A percentile compares a stretch with the other conserved stretches of the same genome.
Evolutionary conservation across 306 rosid species (phyloP).

Genomic region (Prinsepia uniflora): DNA sequence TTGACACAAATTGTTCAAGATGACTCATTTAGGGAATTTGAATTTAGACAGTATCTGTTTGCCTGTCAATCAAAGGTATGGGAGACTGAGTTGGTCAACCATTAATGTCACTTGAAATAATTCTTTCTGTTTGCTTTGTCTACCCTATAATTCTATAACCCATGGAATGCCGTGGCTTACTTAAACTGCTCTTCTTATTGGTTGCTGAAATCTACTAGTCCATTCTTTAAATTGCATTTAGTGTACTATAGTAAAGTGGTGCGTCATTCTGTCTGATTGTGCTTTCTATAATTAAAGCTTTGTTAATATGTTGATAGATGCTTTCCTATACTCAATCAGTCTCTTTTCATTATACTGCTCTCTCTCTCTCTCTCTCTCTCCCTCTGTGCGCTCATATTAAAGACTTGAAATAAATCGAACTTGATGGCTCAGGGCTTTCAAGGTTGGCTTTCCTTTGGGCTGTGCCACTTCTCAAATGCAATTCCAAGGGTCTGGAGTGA

Average conservation of each 20-base stretch:
- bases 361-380: background rate
- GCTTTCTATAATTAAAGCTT: background rate
- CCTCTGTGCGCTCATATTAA: background rate
- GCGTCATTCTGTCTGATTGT: background rate
- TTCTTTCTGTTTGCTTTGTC: slow-evolving; percentile 18
- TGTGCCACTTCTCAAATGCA: background rate
- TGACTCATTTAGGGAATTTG: slow-evolving; percentile 95
- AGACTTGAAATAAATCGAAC: background rate
- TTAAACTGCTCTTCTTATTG: background rate
- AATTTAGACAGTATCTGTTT: slow-evolving; percentile 92
- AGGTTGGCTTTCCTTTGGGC: background rate
- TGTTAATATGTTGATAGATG: background rate
- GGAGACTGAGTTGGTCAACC: slow-evolving; percentile 10
- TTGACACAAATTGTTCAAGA: slow-evolving; percentile 91
- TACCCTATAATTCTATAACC: background rate
- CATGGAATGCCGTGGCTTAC: slow-evolving; percentile 5
- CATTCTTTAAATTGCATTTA: background rate
- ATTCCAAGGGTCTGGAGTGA: background rate
- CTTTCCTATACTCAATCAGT: background rate
- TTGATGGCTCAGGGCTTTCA: background rate
- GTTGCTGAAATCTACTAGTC: background rate
- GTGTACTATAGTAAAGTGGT: background rate
- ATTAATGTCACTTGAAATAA: slow-evolving; percentile 15
- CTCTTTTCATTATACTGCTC: background rate
- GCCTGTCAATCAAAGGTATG: slow-evolving; percentile 91